Conservation (phyloP, 139 green algal genomes). For the Medakamo hakoo region DNA sequence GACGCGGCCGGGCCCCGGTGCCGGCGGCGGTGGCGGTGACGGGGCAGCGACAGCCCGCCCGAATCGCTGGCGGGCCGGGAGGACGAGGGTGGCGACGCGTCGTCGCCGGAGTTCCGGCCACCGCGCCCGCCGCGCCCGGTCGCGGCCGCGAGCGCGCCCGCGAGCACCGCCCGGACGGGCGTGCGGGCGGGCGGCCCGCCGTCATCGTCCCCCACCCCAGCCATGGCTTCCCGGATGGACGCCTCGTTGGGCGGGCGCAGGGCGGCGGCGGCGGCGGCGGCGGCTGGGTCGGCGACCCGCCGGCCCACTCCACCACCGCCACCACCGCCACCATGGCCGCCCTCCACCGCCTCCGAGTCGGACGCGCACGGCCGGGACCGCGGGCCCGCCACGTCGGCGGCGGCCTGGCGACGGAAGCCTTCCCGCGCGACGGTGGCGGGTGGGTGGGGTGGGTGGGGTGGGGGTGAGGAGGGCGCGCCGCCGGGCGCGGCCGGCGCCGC, state of each 20-base stretch:
- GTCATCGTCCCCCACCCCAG: too few species aligned
- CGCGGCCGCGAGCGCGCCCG: too few species aligned
- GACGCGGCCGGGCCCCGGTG: too few species aligned
- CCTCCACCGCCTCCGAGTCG: background rate
- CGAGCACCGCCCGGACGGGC: too few species aligned
- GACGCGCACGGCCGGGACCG: background rate
- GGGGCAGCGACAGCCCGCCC: background rate
- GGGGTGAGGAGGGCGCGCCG: background rate
- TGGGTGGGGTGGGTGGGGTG: background rate
- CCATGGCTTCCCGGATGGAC: background rate
- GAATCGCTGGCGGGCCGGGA: background rate
- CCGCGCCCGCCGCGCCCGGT: too few species aligned
- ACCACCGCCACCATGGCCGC: background rate
- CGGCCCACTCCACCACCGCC: conserved; percentile 2
- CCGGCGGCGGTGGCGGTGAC: conserved; percentile 14
- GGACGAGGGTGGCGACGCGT: too few species aligned
- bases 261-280: background rate
- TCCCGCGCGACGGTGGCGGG: background rate
- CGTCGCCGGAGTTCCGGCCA: too few species aligned
- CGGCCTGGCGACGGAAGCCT: background rate
- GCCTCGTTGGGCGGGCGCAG: conserved; percentile 2
- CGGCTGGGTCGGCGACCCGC: conserved; percentile 8
- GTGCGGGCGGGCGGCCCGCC: too few species aligned
- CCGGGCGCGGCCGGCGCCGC: background rate
- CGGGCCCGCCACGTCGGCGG: background rate